Percentiles rank a stretch among this genome's conserved stretches.
Evolutionary conservation across 2,329 filamentous ascomycete genomes (phyloP).

Genomic region (Ophiostoma novo-ulmi): DNA sequence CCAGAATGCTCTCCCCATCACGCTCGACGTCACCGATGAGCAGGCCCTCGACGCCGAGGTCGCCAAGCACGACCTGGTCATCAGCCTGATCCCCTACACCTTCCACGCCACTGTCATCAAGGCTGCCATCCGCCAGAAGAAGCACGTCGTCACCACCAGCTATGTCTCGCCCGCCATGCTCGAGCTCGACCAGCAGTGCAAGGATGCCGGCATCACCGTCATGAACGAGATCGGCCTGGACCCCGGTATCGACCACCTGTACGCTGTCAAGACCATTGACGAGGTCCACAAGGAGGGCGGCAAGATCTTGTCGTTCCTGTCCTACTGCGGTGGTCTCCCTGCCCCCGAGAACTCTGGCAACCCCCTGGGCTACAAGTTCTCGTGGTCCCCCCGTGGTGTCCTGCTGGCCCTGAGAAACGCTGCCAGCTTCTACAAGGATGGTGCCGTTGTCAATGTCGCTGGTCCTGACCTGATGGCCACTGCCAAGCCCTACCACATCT

Average conservation of each 20-base stretch:
- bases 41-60: conserved; percentile 75
- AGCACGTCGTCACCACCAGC: conserved; percentile 90
- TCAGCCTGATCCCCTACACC: conserved; percentile 84
- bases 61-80: conserved; percentile 71
- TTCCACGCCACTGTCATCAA: conserved; percentile 88
- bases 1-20: conserved; percentile 67
- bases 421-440: conserved; percentile 77
- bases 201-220: conserved; percentile 90
- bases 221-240: conserved; percentile 93
- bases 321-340: conserved; percentile 77
- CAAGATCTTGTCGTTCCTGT: conserved; percentile 76
- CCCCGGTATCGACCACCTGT: conserved; percentile 67
- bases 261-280: conserved; percentile 82
- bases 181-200: conserved; percentile 75
- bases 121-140: conserved; percentile 87
- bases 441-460: conserved; percentile 63
- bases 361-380: conserved; percentile 91
- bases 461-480: conserved; percentile 72
- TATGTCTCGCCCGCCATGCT: conserved; percentile 91
- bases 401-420: conserved; percentile 79
- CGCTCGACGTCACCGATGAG: conserved; percentile 75
- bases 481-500: conserved; percentile 87
- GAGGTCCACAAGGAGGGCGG: conserved; percentile 83
- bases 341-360: conserved; percentile 73
- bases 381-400: conserved; percentile 73